Evolutionary conservation across 306 rosid genomes (phyloP).

Genomic region (Elaeagnus macrophylla): DNA sequence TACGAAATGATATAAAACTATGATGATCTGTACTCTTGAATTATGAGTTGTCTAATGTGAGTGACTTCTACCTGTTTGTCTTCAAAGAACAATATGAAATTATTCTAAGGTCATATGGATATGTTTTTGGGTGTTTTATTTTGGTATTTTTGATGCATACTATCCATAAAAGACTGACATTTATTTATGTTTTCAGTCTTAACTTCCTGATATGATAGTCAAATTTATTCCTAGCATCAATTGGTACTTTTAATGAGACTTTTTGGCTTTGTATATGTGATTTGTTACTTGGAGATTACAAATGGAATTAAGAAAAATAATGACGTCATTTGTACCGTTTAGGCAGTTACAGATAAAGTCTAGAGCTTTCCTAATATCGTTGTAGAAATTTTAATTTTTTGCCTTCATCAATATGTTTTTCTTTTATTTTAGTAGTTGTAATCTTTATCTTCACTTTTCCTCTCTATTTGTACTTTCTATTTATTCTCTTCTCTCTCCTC

Average conservation of each 20-base stretch:
- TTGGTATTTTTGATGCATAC: not conserved
- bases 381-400: conserved; percentile 1
- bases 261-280: too few species aligned
- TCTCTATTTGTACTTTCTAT: conserved; percentile 57
- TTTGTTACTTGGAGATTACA: too few species aligned
- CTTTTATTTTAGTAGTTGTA: not conserved
- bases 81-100: not conserved
- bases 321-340: not conserved
- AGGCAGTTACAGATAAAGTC: not conserved
- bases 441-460: conserved; percentile 22
- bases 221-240: too few species aligned
- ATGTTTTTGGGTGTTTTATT: not conserved
- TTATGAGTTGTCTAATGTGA: not conserved
- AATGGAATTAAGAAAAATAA: too few species aligned
- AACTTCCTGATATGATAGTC: too few species aligned
- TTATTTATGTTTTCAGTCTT: too few species aligned
- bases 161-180: too few species aligned
- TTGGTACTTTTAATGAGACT: too few species aligned
- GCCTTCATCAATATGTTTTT: not conserved
- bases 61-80: not conserved
- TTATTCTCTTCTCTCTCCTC: conserved; percentile 80
- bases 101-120: not conserved
- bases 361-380: not conserved
- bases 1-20: not conserved
- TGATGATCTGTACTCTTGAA: not conserved